phyloP scores from a whole-genome alignment of 129 eudicot genomes.

The Smallanthus sonchifolius region DNA sequence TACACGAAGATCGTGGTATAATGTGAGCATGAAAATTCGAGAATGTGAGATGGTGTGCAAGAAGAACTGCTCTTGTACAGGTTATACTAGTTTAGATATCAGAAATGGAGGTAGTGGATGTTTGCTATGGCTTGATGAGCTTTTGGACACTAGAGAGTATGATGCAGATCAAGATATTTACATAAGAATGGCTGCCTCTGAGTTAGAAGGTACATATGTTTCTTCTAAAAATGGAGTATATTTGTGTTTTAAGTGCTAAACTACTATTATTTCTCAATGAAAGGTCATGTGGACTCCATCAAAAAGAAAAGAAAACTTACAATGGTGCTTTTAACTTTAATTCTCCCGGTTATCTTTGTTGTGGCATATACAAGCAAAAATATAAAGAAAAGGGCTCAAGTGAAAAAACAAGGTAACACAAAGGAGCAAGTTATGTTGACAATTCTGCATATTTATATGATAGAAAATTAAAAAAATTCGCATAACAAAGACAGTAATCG shows the following conservation, averaged over 20 bases:
- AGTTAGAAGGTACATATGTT: slow-evolving; percentile 15
- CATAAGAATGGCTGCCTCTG: slow-evolving; percentile 25
- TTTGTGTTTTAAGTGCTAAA: not conserved
- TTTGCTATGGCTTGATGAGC: slow-evolving; percentile 22
- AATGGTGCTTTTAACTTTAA: not conserved
- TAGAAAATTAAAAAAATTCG: too few relatives aligned
- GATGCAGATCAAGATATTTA: slow-evolving; percentile 16
- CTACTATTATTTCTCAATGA: not conserved
- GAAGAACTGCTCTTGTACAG: slow-evolving; percentile 39
- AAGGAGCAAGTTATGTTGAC: not conserved
- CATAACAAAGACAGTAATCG: not conserved
- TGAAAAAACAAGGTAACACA: not conserved
- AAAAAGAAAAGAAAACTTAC: not conserved
- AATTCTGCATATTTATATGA: not conserved
- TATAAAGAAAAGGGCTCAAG: not conserved
- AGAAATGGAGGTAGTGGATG: slow-evolving; percentile 47
- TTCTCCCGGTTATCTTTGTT: not conserved
- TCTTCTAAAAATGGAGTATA: not conserved
- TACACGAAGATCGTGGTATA: slow-evolving; percentile 12
- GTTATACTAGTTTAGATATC: slow-evolving; percentile 22
- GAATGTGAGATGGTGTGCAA: slow-evolving; percentile 32
- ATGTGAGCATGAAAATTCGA: slow-evolving; percentile 6
- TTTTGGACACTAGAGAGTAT: slow-evolving; percentile 13
- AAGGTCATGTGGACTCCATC: not conserved
- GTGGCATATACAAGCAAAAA: not conserved